Evolutionary conservation across 139 green algal species (phyloP).

Genomic region (Zygnema cylindricum): DNA sequence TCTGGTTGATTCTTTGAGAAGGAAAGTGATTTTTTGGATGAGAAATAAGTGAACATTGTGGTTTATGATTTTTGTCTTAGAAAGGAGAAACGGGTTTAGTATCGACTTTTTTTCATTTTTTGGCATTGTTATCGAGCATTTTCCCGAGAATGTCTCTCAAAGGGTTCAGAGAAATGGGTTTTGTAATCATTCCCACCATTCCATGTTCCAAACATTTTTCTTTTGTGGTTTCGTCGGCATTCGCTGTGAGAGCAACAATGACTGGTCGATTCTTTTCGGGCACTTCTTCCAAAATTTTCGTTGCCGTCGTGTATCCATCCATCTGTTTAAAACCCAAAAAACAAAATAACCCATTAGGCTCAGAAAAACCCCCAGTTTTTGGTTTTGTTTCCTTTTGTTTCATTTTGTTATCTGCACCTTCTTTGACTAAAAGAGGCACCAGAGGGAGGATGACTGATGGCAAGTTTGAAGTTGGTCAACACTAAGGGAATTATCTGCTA

Average conservation of each 20-base stretch:
- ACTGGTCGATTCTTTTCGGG: constrained; percentile 7
- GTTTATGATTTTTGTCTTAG: no score
- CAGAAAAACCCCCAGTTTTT: neutral
- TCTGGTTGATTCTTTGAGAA: no score
- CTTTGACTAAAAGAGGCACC: no score
- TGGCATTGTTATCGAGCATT: constrained; percentile 19
- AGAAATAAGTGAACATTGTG: no score
- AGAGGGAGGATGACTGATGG: no score
- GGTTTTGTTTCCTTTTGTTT: no score
- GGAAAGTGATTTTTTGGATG: no score
- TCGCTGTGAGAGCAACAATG: constrained; percentile 60
- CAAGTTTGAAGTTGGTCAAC: no score
- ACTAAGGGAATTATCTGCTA: no score
- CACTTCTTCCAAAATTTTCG: constrained; percentile 21
- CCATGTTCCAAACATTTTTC: constrained; percentile 54
- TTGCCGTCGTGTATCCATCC: constrained; percentile 42
- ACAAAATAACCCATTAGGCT: neutral
- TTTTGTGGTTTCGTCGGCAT: constrained; percentile 45
- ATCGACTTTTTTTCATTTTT: neutral
- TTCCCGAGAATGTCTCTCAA: constrained; percentile 40
- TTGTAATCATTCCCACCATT: constrained; percentile 59
- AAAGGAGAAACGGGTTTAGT: no score
- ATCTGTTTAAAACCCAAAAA: neutral
- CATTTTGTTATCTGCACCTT: no score
- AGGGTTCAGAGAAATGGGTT: constrained; percentile 60